phyloP scores from a whole-genome alignment of 805 yeast genomes.

The Metschnikowia picachoensis region DNA sequence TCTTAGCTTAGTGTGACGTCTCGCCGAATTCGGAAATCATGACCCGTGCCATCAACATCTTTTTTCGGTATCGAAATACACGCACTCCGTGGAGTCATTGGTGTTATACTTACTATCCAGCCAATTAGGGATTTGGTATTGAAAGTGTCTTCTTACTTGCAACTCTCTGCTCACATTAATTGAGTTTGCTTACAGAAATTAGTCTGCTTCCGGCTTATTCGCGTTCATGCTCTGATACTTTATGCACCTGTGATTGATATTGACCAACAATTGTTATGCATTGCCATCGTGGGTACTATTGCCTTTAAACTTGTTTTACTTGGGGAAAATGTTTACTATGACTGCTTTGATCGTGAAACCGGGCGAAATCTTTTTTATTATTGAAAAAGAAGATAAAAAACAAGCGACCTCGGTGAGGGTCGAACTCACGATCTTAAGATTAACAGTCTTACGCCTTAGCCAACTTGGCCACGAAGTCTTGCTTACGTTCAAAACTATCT shows the following conservation, averaged over 20 bases:
- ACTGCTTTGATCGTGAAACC: background rate
- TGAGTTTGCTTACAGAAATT: too few relatives aligned
- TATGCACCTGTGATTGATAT: too few relatives aligned
- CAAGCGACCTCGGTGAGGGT: constrained; percentile 22
- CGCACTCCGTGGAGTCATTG: background rate
- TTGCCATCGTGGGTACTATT: too few relatives aligned
- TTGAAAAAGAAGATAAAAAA: constrained; percentile 10
- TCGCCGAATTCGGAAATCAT: background rate
- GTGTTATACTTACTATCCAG: too few relatives aligned
- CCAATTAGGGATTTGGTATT: too few relatives aligned
- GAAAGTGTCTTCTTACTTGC: too few relatives aligned
- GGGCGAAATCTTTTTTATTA: too few relatives aligned
- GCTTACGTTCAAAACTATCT: background rate
- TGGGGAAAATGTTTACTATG: background rate
- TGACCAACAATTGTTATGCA: too few relatives aligned
- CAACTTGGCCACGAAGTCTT: constrained; percentile 23
- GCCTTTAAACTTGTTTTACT: background rate
- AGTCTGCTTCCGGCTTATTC: too few relatives aligned
- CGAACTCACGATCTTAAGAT: constrained; percentile 24
- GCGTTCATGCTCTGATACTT: too few relatives aligned
- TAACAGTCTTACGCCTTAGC: constrained; percentile 23
- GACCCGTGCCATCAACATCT: background rate
- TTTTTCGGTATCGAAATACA: background rate
- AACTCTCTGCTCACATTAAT: too few relatives aligned
- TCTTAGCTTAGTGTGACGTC: too few relatives aligned